A percentile compares a stretch with the other conserved stretches of the same genome.
Evolutionary conservation across 208 protist species (phyloP).

Genomic region (Entamoeba nuttalli): DNA sequence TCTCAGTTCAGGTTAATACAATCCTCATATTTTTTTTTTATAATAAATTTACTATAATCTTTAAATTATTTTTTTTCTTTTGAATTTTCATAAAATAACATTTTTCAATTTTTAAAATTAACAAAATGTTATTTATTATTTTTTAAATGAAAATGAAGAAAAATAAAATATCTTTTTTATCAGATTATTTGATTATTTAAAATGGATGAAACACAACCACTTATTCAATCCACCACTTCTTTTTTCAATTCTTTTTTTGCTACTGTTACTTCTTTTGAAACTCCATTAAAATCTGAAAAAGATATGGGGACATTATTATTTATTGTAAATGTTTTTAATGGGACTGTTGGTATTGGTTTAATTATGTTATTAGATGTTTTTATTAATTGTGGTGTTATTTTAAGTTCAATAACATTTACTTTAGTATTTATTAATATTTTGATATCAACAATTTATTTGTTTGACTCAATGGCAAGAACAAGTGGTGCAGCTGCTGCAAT

Average conservation of each 20-base stretch:
- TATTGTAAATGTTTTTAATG: background rate
- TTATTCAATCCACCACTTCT: background rate
- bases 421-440: background rate
- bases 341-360: background rate
- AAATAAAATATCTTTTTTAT: too few relatives aligned
- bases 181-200: too few relatives aligned
- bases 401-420: background rate
- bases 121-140: too few relatives aligned
- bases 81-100: too few relatives aligned
- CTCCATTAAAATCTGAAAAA: background rate
- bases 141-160: too few relatives aligned
- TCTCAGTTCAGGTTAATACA: background rate
- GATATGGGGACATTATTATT: background rate
- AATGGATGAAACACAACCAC: background rate
- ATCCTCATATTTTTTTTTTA: too few relatives aligned
- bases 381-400: background rate
- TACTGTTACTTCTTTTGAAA: background rate
- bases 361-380: background rate
- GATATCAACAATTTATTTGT: background rate
- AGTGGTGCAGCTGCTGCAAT: background rate
- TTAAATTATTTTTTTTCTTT: too few relatives aligned
- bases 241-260: background rate
- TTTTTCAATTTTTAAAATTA: too few relatives aligned
- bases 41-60: too few relatives aligned
- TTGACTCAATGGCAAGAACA: background rate